Evolutionary conservation across 2,329 filamentous ascomycete genomes (phyloP), one percentile per base, ranked within the genome.

Genomic region (Penicillium rolfsii): DNA sequence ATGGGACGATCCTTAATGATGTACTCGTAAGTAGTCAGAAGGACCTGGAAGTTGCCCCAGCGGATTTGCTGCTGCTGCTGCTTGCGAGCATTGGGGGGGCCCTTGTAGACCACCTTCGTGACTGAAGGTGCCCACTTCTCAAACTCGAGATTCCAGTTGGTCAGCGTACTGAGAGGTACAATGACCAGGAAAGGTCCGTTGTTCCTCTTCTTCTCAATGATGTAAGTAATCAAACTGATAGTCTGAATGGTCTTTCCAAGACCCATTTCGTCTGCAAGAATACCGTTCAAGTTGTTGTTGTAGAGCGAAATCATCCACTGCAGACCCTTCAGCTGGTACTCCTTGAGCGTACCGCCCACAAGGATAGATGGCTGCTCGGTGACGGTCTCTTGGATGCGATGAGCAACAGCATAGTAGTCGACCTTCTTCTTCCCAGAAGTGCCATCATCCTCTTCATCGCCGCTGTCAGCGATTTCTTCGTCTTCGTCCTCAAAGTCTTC

Each of bases 221-320:
- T 88, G 74, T 99, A 96, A 3, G 94, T 97, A 72, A 99, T 91
- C 80, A 99, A 82, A 83, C 91, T 96, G 79, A 99, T 99, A 48
- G 95, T 98, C 79, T 99, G 95, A 70, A 99, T 99, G 0, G 95
- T 99, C 82, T 99, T 99, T 77, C 95, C 95, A 67, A 99, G 91
- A 89, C 95, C 95, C 95, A 99, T 99, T 80, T 99, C 95, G 73
- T 99, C 95, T 61, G 95, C 95, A 71, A 99, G 83, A 67, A 99
- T 98, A 85, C 95, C 95, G 77, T 99, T 99, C 67, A 99, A 86
- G 79, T 97, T 99, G 83, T 99, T 99, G 88, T 99, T 99, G 85
- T 98, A 99, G 14, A 99, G 85, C 14, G 95, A 99, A 63, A 99
- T 89, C 95, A 99, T 99, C 95, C 95, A 99, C 77, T 99, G 94